A percentile compares a stretch with the other conserved stretches of the same genome.
Conservation (phyloP, 2,329 filamentous ascomycete species). For the Alternaria brassicae region DNA sequence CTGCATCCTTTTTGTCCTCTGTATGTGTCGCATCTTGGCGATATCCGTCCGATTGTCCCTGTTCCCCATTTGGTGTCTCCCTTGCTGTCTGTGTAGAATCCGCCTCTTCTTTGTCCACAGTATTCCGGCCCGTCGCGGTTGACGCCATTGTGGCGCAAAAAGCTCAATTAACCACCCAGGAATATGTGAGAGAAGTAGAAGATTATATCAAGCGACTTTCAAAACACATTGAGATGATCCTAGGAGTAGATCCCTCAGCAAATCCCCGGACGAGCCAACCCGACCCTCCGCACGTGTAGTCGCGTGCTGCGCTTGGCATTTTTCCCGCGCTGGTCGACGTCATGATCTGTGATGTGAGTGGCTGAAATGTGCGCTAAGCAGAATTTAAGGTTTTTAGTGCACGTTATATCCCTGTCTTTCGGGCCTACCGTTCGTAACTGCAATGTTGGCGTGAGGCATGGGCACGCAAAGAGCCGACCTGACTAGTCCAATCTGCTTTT, state of each 20-base stretch:
- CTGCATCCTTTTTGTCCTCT: slow-evolving; percentile 17
- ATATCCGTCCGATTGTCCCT: slow-evolving; percentile 18
- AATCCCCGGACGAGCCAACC: background rate
- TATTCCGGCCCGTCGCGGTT: slow-evolving; percentile 14
- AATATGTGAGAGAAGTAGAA: background rate
- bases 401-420: background rate
- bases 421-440: background rate
- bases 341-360: slow-evolving; percentile 9
- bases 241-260: background rate
- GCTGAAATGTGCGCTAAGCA: slow-evolving; percentile 8
- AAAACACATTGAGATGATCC: background rate
- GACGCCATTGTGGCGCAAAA: slow-evolving; percentile 17
- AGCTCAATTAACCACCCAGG: background rate
- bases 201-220: background rate
- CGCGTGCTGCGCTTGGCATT: background rate
- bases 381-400: slow-evolving; percentile 10
- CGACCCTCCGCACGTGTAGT: background rate
- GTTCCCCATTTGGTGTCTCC: slow-evolving; percentile 16
- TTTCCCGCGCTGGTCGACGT: slow-evolving; percentile 14
- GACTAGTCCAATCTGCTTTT: background rate
- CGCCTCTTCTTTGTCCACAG: slow-evolving; percentile 17
- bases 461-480: background rate
- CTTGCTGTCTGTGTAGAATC: slow-evolving; percentile 18
- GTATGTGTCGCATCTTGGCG: slow-evolving; percentile 23
- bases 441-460: background rate